Conservation (phyloP, 176 grass and related monocot species). For the Cenchrus fungigraminus region DNA sequence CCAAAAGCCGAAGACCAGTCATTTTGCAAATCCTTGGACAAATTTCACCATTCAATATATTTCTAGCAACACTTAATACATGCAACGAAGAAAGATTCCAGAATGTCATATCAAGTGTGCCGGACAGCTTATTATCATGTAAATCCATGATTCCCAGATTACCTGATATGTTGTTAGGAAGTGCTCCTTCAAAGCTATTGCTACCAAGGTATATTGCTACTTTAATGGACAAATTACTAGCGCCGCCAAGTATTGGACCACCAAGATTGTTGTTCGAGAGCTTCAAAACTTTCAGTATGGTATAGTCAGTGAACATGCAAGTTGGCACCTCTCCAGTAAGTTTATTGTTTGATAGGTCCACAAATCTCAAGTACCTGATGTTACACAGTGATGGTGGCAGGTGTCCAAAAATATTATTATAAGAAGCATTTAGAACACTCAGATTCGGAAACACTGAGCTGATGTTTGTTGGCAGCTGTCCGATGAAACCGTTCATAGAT, state of each 20-base stretch:
- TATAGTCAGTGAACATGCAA: neutral
- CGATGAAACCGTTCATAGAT: no score
- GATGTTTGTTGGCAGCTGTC: no score
- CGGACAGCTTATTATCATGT: slow-evolving; percentile 33
- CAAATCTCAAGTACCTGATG: no score
- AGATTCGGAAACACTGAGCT: no score
- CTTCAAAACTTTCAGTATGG: neutral
- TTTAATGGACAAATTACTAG: neutral
- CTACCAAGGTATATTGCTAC: neutral
- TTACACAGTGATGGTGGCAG: no score
- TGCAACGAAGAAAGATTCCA: neutral
- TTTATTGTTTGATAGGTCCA: neutral
- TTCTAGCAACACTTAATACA: slow-evolving; percentile 12
- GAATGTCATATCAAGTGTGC: neutral
- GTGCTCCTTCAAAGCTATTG: neutral
- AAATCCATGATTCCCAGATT: neutral
- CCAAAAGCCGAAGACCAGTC: neutral
- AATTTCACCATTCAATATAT: slow-evolving; percentile 18
- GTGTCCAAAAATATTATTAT: no score
- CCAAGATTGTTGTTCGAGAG: neutral
- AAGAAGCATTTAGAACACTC: no score
- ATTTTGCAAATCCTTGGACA: neutral
- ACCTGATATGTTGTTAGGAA: neutral
- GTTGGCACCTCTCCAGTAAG: neutral
- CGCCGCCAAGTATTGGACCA: neutral